These are phyloP conservation scores for Delonix regia DNA, from an alignment of 306 rosid species.

Conservation along the genomic window DNA sequence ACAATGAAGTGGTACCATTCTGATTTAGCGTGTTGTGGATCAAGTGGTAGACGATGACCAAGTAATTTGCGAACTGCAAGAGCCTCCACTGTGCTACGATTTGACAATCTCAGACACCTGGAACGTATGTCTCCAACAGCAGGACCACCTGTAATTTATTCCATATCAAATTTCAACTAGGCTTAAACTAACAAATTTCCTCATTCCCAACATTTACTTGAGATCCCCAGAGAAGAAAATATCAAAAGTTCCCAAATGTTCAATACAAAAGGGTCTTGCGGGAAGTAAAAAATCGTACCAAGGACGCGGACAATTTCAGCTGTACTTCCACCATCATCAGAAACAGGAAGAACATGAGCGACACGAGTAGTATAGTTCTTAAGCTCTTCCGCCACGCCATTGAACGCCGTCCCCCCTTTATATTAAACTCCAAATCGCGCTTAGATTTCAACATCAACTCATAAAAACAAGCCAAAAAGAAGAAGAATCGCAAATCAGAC, in stretches of 20 bases:
- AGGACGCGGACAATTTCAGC: constrained; percentile 98
- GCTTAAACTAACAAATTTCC: background rate
- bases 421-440: background rate
- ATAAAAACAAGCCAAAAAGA: background rate
- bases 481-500: background rate
- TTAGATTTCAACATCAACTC: background rate
- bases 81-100: constrained; percentile 84
- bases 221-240: background rate
- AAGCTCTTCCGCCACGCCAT: constrained; percentile 89
- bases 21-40: constrained; percentile 65
- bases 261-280: background rate
- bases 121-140: constrained; percentile 98
- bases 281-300: constrained; percentile 40
- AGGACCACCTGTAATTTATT: constrained; percentile 71
- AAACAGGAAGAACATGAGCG: constrained; percentile 97
- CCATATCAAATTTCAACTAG: constrained; percentile 10
- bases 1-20: constrained; percentile 61
- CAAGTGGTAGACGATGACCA: constrained; percentile 79
- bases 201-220: background rate
- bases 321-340: constrained; percentile 95
- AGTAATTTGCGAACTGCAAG: constrained; percentile 86
- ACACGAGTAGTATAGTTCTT: constrained; percentile 77
- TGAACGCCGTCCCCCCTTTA: constrained; percentile 88
- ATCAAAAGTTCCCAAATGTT: background rate
- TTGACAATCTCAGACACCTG: constrained; percentile 88